Evolutionary conservation across 805 yeast species (phyloP).

Genomic region (Saccharomycopsis amapae): DNA sequence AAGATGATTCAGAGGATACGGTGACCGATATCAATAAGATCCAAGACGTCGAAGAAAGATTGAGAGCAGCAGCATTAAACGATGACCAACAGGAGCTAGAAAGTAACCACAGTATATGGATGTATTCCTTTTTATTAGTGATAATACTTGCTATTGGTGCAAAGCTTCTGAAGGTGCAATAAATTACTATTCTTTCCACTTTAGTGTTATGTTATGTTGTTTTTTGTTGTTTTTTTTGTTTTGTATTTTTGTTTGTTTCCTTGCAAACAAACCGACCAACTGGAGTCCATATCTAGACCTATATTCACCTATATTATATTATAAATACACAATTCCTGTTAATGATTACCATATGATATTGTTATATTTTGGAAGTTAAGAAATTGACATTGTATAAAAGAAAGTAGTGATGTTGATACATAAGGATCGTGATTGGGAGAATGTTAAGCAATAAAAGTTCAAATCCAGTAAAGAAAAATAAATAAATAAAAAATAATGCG

Average conservation of each 20-base stretch:
- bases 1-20: constrained; percentile 28
- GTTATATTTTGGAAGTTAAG: too few species aligned
- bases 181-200: not conserved
- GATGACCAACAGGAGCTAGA: not conserved
- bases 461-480: not conserved
- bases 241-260: too few species aligned
- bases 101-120: not conserved
- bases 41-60: constrained; percentile 64
- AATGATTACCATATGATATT: too few species aligned
- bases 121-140: not conserved
- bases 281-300: too few species aligned
- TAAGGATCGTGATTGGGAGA: too few species aligned
- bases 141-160: constrained; percentile 3
- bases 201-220: not conserved
- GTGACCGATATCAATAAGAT: constrained; percentile 34
- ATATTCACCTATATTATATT: too few species aligned
- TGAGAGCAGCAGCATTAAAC: constrained; percentile 35
- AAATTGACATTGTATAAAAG: too few species aligned
- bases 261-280: too few species aligned
- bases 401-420: too few species aligned
- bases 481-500: not conserved
- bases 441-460: too few species aligned
- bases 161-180: not conserved
- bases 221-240: not conserved
- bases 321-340: too few species aligned